A percentile compares a stretch with the other conserved stretches of the same genome.
These are phyloP conservation scores for Tubosaeta brunneosetosa DNA, from an alignment of 768 basidiomycete species.

Conservation along the genomic window DNA sequence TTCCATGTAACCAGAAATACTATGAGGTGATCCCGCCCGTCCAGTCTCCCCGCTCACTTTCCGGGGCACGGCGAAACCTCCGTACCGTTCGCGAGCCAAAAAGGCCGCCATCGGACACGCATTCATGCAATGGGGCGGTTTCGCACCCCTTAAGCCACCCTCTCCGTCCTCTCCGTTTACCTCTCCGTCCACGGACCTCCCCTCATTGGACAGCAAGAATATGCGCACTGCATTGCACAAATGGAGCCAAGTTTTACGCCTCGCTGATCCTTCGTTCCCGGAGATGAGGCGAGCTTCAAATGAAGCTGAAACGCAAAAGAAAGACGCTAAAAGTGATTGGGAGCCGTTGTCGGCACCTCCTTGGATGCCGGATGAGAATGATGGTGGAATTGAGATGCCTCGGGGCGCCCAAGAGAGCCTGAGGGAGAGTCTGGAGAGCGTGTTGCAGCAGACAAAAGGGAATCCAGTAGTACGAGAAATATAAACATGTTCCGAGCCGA, in stretches of 20 bases:
- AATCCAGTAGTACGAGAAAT: neutral
- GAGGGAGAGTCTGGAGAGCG: slow-evolving; percentile 21
- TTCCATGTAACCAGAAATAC: neutral
- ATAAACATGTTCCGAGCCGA: slow-evolving; percentile 16
- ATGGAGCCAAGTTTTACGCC: slow-evolving; percentile 31
- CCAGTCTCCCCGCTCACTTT: slow-evolving; percentile 19
- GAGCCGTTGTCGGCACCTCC: slow-evolving; percentile 23
- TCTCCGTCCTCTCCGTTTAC: slow-evolving; percentile 27
- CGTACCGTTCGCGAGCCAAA: slow-evolving; percentile 26
- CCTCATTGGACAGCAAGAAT: slow-evolving; percentile 17
- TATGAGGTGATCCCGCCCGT: neutral
- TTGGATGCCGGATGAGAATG: neutral
- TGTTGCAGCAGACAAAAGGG: slow-evolving; percentile 7
- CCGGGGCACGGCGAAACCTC: slow-evolving; percentile 20
- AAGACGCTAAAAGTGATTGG: slow-evolving; percentile 13
- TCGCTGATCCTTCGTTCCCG: slow-evolving; percentile 30
- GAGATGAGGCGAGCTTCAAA: slow-evolving; percentile 18
- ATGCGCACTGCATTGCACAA: slow-evolving; percentile 33
- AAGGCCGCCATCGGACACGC: slow-evolving; percentile 27
- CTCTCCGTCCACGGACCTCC: slow-evolving; percentile 10
- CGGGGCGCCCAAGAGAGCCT: slow-evolving; percentile 13
- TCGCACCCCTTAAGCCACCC: slow-evolving; percentile 28
- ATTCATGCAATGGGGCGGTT: slow-evolving; percentile 32
- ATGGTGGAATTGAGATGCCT: slow-evolving; percentile 1
- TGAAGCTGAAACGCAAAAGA: slow-evolving; percentile 3